Evolutionary conservation across 495 filamentous ascomycete genomes (phyloP).

Genomic region (Tuber calosporum): DNA sequence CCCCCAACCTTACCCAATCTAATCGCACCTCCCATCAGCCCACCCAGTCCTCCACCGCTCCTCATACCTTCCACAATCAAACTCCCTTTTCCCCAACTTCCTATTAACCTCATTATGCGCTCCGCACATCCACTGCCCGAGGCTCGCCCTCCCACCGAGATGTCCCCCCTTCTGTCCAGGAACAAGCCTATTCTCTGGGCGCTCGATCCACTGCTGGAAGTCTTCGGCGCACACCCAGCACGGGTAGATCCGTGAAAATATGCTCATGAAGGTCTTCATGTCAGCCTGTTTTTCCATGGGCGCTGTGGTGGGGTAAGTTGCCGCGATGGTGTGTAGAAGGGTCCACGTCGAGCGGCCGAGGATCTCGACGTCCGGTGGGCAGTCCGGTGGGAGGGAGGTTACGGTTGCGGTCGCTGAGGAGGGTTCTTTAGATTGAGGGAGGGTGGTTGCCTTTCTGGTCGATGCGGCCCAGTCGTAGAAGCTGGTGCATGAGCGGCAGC

Average conservation of each 20-base stretch:
- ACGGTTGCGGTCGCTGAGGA: constrained; percentile 41
- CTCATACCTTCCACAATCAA: constrained; percentile 88
- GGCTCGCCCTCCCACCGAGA: constrained; percentile 91
- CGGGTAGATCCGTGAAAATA: constrained; percentile 80
- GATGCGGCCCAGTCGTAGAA: constrained; percentile 54
- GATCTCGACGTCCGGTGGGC: constrained; percentile 72
- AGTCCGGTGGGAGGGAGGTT: constrained; percentile 49
- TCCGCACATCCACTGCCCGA: constrained; percentile 91
- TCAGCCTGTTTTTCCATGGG: constrained; percentile 60
- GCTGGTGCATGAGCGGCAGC: constrained; percentile 83
- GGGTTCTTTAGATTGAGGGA: constrained; percentile 29
- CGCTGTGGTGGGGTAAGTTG: constrained; percentile 68
- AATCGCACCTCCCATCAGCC: constrained; percentile 61
- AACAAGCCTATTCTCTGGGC: constrained; percentile 61
- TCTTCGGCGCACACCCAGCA: constrained; percentile 94
- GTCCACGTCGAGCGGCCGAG: constrained; percentile 89
- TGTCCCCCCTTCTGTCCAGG: constrained; percentile 66
- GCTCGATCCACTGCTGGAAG: constrained; percentile 73
- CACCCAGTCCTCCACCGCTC: constrained; percentile 91
- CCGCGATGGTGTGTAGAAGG: constrained; percentile 81
- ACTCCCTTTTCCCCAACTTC: constrained; percentile 82
- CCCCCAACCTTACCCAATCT: constrained; percentile 31
- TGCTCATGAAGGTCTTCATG: constrained; percentile 65
- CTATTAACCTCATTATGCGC: constrained; percentile 96
- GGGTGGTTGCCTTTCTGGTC: constrained; percentile 39